Percentiles rank a stretch among this genome's conserved stretches.
phyloP scores from a whole-genome alignment of 768 basidiomycete genomes.

The Hygrocybe punicea region DNA sequence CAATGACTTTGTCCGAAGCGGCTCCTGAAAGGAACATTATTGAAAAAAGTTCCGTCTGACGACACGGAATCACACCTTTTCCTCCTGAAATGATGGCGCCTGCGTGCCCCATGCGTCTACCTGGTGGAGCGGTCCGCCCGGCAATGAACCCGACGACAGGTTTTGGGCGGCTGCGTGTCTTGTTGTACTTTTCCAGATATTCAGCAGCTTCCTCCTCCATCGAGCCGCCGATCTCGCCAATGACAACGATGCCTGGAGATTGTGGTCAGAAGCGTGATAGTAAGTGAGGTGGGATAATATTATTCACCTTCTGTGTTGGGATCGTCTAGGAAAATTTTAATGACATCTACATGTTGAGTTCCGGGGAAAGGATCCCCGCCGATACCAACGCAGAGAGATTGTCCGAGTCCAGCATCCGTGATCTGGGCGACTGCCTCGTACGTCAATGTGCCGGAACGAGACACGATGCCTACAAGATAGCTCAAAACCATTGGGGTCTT shows the following conservation, averaged over 20 bases:
- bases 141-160: slow-evolving; percentile 98
- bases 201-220: slow-evolving; percentile 99
- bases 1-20: slow-evolving; percentile 89
- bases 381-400: slow-evolving; percentile 94
- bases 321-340: slow-evolving; percentile 95
- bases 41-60: not conserved
- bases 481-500: not conserved
- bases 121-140: slow-evolving; percentile 95
- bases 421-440: slow-evolving; percentile 99
- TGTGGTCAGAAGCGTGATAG: not conserved
- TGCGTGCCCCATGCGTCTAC: slow-evolving; percentile 96
- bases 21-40: slow-evolving; percentile 49
- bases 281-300: not conserved
- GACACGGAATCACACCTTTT: slow-evolving; percentile 58
- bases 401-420: slow-evolving; percentile 91
- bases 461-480: slow-evolving; percentile 70
- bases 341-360: slow-evolving; percentile 90
- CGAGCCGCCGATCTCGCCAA: slow-evolving; percentile 97
- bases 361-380: slow-evolving; percentile 97
- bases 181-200: slow-evolving; percentile 90
- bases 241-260: slow-evolving; percentile 82
- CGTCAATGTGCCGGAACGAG: slow-evolving; percentile 92
- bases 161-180: slow-evolving; percentile 80
- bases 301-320: slow-evolving; percentile 81
- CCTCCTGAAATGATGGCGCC: slow-evolving; percentile 98